Evolutionary conservation across 768 basidiomycete genomes (phyloP), one percentile per base, ranked within the genome.

Genomic region (Cystofilobasidium capitatum): DNA sequence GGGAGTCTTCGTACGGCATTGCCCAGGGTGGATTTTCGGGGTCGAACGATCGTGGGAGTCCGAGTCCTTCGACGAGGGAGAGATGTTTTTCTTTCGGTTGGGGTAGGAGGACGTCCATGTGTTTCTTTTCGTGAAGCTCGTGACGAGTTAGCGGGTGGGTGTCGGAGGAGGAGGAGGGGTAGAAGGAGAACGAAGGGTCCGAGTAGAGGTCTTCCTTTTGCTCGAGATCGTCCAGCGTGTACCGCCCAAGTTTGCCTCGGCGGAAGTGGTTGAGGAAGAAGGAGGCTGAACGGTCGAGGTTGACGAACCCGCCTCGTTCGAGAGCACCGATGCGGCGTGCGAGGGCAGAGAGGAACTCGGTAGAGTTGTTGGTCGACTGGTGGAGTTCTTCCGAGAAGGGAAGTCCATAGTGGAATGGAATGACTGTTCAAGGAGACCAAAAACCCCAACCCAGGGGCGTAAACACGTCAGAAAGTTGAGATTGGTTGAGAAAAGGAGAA

Each of bases 261-360:
- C 94, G 85, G 86, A 92, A 99, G 83, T 90, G 90, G 54, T 83
- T 81, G 47, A 98, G 82, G 73, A 97, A 87, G 81, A 87, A 90
- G 26, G 81, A 79, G 5, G 87, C 87, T 12, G 91, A 89, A 29
- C 89, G 83, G 5, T 82, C 76, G 5, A 81, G 74, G 78, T 98
- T 88, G 58, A 81, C 79, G 54, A 84, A 81, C 17, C 87, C 90
- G 7, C 92, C 91, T 69, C 85, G 83, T 70, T 82, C 80, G 24
- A 94, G 79, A 82, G 93, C 89, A n/a, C 88, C 85, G 75, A 94
- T 84, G 20, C 92, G 83, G 45, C 75, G 75, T 0, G 86, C 89
- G 37, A 99, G 80, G 24, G 81, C 78, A 24, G 82, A 81, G 39
- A 96, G 80, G 75, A 98, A 89, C 24, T 80, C 79, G 31, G 82